These are phyloP conservation scores for Diatrype stigma DNA, from an alignment of 2,329 filamentous ascomycete species.

Conservation along the genomic window DNA sequence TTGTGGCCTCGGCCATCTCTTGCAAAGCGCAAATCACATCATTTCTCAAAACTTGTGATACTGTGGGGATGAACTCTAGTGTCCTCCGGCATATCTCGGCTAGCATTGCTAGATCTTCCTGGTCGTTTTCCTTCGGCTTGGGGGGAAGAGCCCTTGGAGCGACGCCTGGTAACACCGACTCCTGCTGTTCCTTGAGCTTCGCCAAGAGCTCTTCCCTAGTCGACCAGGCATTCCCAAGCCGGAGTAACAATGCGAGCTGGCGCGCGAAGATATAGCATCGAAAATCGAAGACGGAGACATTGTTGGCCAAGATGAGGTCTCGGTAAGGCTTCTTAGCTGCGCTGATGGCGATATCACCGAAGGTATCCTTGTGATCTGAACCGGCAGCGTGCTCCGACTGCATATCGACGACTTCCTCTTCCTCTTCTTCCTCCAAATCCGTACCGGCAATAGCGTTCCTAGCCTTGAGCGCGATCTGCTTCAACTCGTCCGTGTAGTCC, in stretches of 20 bases:
- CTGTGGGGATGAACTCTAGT: conserved; percentile 77
- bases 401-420: conserved; percentile 46
- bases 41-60: conserved; percentile 72
- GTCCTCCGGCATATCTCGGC: conserved; percentile 82
- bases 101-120: conserved; percentile 74
- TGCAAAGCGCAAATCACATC: conserved; percentile 66
- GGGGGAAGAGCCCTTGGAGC: conserved; percentile 47
- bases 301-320: conserved; percentile 87
- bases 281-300: conserved; percentile 96
- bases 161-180: conserved; percentile 53
- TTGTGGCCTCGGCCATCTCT: conserved; percentile 29
- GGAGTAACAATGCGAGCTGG: conserved; percentile 76
- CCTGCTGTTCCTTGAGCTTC: conserved; percentile 59
- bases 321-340: conserved; percentile 76
- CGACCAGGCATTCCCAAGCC: conserved; percentile 71
- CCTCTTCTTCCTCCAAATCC: conserved; percentile 26
- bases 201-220: conserved; percentile 58
- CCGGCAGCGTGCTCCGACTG: conserved; percentile 36
- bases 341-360: conserved; percentile 58
- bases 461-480: conserved; percentile 51
- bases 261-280: conserved; percentile 88
- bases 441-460: conserved; percentile 38
- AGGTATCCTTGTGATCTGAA: conserved; percentile 31
- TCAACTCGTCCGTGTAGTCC: conserved; percentile 69
- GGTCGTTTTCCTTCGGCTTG: conserved; percentile 50